Evolutionary conservation across 2,329 filamentous ascomycete species (phyloP), one percentile per base, ranked within the genome.

Genomic region (Claviceps fusiformis): DNA sequence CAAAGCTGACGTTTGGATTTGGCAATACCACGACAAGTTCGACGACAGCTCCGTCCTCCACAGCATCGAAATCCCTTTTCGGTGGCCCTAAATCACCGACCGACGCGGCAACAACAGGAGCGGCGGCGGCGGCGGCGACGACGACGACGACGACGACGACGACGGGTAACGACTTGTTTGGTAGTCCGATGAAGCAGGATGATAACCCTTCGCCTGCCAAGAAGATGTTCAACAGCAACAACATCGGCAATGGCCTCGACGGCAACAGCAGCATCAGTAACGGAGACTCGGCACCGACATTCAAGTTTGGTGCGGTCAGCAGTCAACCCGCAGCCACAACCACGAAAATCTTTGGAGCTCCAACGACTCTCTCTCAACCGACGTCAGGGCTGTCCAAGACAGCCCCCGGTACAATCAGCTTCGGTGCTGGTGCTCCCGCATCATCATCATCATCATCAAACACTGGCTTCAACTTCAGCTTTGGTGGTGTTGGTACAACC

Each of bases 181-280:
- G 70, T 37, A 73, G 71, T 53, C 70, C 69, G 17, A 71, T 76
- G 62, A 74, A 75, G 58, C 70, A 76, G 56, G 70, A 74, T 55
- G 19, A 19, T 19, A 67, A 64, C 6, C 63, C 67, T 7, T 70
- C 70, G 3, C 67, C 68, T 13, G 68, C 66, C 9, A 72, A 72
- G 64, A 70, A 66, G 56, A 69, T 64, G 55, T 55, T 62, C 1
- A 67, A 67, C 47, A 61, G 59, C 43, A 64, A 19, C 19, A 19
- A 19, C 19, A 19, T 19, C 19, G 19, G 1, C 19, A 19, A 19
- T 19, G 19, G 19, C 19, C 19, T 19, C 19, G 19, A 19, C 19
- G 19, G 19, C 19, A 19, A 19, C 19, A 19, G 65, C 49, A 60
- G 59, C 44, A 64, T 64, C n/a, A 63, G 57, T 37, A 62, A 53